phyloP scores from a whole-genome alignment of 2,329 filamentous ascomycete species.

The Pestalotiopsis fici region DNA sequence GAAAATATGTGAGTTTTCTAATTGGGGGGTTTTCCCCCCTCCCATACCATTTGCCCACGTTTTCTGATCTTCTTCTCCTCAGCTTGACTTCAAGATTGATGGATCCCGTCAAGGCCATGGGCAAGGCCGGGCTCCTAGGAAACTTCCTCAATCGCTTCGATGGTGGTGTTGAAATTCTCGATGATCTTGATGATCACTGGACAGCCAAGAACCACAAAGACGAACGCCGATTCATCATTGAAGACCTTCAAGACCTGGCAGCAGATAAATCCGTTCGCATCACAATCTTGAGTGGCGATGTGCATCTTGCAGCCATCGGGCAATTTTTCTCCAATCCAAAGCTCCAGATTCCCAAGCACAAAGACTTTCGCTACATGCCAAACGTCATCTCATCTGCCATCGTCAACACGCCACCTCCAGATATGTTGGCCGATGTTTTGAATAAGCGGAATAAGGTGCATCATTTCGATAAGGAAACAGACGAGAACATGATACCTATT shows the following conservation, averaged over 20 bases:
- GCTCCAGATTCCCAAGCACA: conserved; percentile 77
- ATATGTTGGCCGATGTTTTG: conserved; percentile 85
- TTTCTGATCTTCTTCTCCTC: too few species aligned
- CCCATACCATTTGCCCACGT: not conserved
- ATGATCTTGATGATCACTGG: conserved; percentile 96
- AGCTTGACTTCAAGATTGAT: conserved; percentile 82
- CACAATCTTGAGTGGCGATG: conserved; percentile 91
- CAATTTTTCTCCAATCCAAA: conserved; percentile 95
- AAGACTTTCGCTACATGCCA: conserved; percentile 94
- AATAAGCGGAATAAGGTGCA: conserved; percentile 89
- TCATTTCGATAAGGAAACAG: conserved; percentile 74
- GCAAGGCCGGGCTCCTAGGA: conserved; percentile 78
- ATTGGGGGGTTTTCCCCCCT: not conserved
- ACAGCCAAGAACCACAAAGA: conserved; percentile 92
- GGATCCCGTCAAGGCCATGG: conserved; percentile 86
- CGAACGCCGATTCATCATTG: conserved; percentile 83
- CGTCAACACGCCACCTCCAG: conserved; percentile 85
- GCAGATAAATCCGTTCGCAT: conserved; percentile 90
- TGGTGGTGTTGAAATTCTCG: conserved; percentile 86
- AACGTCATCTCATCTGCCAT: conserved; percentile 95
- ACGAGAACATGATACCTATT: conserved; percentile 94
- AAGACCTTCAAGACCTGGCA: conserved; percentile 90
- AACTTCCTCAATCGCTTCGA: conserved; percentile 86
- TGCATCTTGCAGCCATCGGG: conserved; percentile 88
- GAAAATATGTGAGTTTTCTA: conserved; percentile 62